Base-by-base conservation (phyloP, 306 rosid species). In the Casuarina cunninghamiana region DNA sequence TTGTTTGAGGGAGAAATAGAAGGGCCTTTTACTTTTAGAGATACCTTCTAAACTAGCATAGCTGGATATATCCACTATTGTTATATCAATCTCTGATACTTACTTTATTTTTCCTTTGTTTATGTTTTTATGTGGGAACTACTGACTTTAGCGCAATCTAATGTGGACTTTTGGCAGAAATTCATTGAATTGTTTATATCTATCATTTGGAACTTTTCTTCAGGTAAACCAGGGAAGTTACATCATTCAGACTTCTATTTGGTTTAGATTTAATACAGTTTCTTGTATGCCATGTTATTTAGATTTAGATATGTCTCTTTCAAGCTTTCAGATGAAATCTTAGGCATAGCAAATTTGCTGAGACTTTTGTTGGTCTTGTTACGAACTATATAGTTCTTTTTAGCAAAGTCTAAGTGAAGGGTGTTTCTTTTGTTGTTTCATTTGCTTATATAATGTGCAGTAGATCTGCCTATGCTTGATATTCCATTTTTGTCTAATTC, bases 31-130 rank as follows among this genome's bases (percentile, higher is more conserved):
- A 9, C 50, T 46, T 46, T 46, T 46, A 46, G 62, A 55, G 26
- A 19, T 82, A 61, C 80, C 76, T 35, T 65, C 51, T 43, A 13
- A 15, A 45, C 12, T 68, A 53, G 19, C 70, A 53, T 72, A 53
- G 55, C 74, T 74, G 77, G 51, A 84, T 41, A 71, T 46, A 63
- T 86, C n/a, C 71, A 35, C 74, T 45, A 46, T 4, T 13, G 53
- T 66, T 49, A 46, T 37, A 38, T 71, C 67, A n/a, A 48, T 42
- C 62, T 53, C 63, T 17, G 78, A 46, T 62, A 50, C 68, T 65
- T 16, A 53, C 50, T 70, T 67, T 21, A 70, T 71, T 79, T n/a
- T 75, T 57, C 61, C 70, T 53, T 21, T 35, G 19, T 66, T 63
- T 50, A 67, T 75, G 39, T 69, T 45, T 69, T 71, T 69, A 71